Percentiles rank a stretch among this genome's conserved stretches.
phyloP scores from a whole-genome alignment of 1,284 basidiomycete species.

The Ceratobasidium sp. region DNA sequence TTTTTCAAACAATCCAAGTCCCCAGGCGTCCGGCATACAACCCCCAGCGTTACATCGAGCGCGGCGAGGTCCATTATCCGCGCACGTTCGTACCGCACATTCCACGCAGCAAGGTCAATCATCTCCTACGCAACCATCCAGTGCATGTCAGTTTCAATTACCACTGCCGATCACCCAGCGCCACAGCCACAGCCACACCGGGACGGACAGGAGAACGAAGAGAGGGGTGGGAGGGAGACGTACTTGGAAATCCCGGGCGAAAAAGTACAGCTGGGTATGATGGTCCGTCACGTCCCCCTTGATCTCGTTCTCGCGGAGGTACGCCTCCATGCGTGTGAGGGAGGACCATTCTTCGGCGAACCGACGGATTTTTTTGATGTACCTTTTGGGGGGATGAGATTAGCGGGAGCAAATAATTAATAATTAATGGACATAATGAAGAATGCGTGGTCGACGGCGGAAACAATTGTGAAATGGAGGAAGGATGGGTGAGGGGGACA shows the following conservation, averaged over 20 bases:
- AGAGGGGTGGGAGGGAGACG: neutral
- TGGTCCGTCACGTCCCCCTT: constrained; percentile 29
- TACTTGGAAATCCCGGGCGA: constrained; percentile 26
- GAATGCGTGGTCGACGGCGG: too few relatives aligned
- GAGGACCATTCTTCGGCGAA: constrained; percentile 12
- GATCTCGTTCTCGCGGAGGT: constrained; percentile 23
- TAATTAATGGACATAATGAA: neutral
- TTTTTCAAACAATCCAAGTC: constrained; percentile 20
- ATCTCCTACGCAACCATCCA: constrained; percentile 18
- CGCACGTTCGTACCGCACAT: constrained; percentile 24
- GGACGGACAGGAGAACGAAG: neutral
- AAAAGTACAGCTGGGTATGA: constrained; percentile 19
- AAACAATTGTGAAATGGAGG: too few relatives aligned
- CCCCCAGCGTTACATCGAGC: constrained; percentile 13
- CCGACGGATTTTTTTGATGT: constrained; percentile 22
- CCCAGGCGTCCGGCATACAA: constrained; percentile 20
- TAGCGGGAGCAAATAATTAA: neutral
- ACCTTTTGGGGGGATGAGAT: neutral
- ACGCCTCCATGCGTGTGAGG: constrained; percentile 14
- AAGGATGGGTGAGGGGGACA: neutral
- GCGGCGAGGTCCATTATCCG: constrained; percentile 20
- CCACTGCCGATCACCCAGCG: constrained; percentile 16
- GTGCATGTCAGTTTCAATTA: neutral
- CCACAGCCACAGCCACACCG: neutral
- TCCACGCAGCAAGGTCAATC: constrained; percentile 20